Evolutionary conservation across 768 basidiomycete genomes (phyloP).

Genomic region (Leccinum aurantiacum): DNA sequence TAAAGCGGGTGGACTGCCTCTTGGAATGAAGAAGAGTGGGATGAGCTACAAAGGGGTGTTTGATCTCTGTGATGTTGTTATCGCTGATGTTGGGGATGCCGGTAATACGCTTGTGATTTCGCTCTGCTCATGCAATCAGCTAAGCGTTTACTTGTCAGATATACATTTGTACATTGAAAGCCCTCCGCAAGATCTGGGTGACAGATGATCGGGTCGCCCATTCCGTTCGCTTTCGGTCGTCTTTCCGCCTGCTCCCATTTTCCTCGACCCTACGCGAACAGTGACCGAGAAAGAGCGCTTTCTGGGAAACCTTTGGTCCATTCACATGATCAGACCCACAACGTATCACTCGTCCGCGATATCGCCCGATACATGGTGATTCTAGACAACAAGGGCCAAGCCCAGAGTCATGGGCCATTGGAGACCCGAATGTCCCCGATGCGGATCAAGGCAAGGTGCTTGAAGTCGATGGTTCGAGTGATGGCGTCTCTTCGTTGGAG

Average conservation of each 20-base stretch:
- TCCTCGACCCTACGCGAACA: conserved; percentile 64
- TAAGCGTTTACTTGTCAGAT: conserved; percentile 46
- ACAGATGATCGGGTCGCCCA: conserved; percentile 85
- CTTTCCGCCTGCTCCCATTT: conserved; percentile 65
- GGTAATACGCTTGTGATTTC: conserved; percentile 47
- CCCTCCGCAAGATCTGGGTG: conserved; percentile 77
- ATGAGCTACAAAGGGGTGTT: conserved; percentile 84
- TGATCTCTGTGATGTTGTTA: conserved; percentile 81
- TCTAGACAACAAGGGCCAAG: too few relatives aligned
- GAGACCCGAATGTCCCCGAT: too few relatives aligned
- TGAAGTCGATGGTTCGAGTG: too few relatives aligned
- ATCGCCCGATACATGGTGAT: too few relatives aligned
- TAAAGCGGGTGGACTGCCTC: conserved; percentile 59
- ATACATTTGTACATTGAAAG: conserved; percentile 83
- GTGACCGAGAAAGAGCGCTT: conserved; percentile 77
- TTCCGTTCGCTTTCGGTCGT: conserved; percentile 80
- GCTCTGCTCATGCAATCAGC: conserved; percentile 3
- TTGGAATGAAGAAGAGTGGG: conserved; percentile 71
- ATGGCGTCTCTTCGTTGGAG: too few relatives aligned
- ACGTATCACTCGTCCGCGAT: too few relatives aligned
- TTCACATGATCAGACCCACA: too few relatives aligned
- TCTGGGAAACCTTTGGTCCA: conserved; percentile 82
- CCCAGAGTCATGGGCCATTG: too few relatives aligned
- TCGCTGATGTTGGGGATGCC: conserved; percentile 80
- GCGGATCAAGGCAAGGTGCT: too few relatives aligned